phyloP scores from a whole-genome alignment of 2,329 filamentous ascomycete genomes.

The Colletotrichum zoysiae region DNA sequence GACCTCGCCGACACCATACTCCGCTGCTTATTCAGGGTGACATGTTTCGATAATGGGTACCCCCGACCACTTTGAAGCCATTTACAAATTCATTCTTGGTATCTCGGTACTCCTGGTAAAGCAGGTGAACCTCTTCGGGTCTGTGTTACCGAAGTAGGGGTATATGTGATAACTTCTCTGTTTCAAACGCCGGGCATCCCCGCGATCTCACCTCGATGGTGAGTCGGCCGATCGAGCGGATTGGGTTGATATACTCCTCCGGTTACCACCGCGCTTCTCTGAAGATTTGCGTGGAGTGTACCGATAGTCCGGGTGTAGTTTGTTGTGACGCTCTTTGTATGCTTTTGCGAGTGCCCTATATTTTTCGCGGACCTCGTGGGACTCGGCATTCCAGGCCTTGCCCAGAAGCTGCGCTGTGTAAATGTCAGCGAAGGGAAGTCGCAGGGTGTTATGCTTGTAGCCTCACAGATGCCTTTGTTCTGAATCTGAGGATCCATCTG shows the following conservation, averaged over 20 bases:
- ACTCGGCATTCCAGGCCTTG: constrained; percentile 48
- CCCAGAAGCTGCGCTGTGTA: constrained; percentile 47
- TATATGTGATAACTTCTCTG: background rate
- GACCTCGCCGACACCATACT: background rate
- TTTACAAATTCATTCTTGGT: background rate
- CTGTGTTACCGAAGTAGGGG: background rate
- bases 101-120: background rate
- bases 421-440: background rate
- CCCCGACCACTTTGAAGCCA: no score
- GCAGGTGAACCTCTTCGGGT: no score
- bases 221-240: background rate
- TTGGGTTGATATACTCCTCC: constrained; percentile 3
- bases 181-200: background rate
- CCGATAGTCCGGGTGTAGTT: constrained; percentile 53
- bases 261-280: constrained; percentile 43
- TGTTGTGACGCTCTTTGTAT: constrained; percentile 45
- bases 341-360: constrained; percentile 44
- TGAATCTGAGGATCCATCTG: constrained; percentile 45
- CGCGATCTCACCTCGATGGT: background rate
- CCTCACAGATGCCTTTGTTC: constrained; percentile 50
- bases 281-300: constrained; percentile 53
- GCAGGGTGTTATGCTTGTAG: no score
- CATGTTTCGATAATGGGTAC: background rate
- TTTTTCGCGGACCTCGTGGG: constrained; percentile 41
- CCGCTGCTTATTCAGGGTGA: background rate